These are phyloP conservation scores for Yamagishiella unicocca DNA, from an alignment of 139 green algal genomes.

Conservation along the genomic window DNA sequence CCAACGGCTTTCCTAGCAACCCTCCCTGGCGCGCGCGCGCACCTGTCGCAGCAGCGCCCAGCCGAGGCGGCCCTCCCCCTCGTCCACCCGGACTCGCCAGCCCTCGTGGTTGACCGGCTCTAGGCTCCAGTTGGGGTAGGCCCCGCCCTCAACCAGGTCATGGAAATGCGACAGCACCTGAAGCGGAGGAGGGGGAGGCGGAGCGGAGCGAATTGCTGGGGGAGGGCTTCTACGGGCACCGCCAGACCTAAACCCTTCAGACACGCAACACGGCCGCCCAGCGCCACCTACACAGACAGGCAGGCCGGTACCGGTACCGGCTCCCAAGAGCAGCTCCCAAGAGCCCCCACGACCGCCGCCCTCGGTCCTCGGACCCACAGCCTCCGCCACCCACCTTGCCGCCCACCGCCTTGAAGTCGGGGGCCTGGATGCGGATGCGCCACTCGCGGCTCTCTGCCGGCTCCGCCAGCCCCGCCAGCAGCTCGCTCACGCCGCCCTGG, in stretches of 20 bases:
- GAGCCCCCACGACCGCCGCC: no score
- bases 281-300: no score
- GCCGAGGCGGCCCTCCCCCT: conserved; percentile 81
- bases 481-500: conserved; percentile 69
- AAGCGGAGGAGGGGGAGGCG: background rate
- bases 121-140: conserved; percentile 69
- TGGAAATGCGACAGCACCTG: conserved; percentile 39
- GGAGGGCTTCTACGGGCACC: no score
- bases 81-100: conserved; percentile 82
- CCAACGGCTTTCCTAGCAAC: no score
- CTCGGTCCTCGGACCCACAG: background rate
- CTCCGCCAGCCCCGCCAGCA: conserved; percentile 85
- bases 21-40: no score
- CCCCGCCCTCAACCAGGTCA: background rate
- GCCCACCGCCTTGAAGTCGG: conserved; percentile 57
- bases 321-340: no score
- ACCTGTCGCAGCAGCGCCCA: conserved; percentile 91
- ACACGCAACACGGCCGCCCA: no score
- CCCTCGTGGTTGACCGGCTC: conserved; percentile 92
- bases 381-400: background rate
- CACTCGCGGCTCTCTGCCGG: conserved; percentile 70
- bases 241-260: no score
- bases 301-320: no score
- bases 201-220: no score
- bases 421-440: conserved; percentile 49